A percentile compares a stretch with the other conserved stretches of the same genome.
These are phyloP conservation scores for Castanea mollissima DNA, from an alignment of 306 rosid species.

Conservation along the genomic window DNA sequence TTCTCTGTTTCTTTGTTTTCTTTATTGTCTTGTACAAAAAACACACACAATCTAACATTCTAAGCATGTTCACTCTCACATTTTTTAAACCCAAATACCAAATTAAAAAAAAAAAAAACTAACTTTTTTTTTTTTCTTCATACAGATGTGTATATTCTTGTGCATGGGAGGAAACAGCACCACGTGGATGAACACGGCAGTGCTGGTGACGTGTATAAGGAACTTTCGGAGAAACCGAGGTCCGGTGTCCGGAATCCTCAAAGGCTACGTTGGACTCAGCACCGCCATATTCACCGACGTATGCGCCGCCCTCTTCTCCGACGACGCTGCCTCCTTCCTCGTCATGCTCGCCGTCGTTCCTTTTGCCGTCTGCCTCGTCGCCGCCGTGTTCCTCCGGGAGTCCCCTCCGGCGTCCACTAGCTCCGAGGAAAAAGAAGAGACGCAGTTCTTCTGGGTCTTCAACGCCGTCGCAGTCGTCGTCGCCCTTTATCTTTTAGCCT, in stretches of 20 bases:
- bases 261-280: constrained; percentile 84
- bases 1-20: too few species aligned
- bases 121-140: not conserved
- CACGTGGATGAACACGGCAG: constrained; percentile 99
- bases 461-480: constrained; percentile 61
- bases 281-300: constrained; percentile 88
- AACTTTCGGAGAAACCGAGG: constrained; percentile 79
- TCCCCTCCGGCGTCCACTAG: constrained; percentile 35
- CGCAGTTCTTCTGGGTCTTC: constrained; percentile 51
- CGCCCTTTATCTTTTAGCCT: constrained; percentile 59
- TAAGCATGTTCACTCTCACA: too few species aligned
- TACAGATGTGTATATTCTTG: constrained; percentile 73
- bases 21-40: too few species aligned
- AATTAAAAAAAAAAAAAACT: not conserved
- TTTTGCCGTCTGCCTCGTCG: constrained; percentile 64
- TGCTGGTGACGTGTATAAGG: constrained; percentile 72
- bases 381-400: constrained; percentile 80
- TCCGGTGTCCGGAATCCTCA: constrained; percentile 79
- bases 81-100: too few species aligned
- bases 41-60: too few species aligned
- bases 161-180: constrained; percentile 98
- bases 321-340: constrained; percentile 62
- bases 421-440: constrained; percentile 43
- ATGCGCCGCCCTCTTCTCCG: constrained; percentile 63
- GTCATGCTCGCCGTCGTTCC: constrained; percentile 69